Conservation (phyloP, 106 monocot genomes). For the Allium fistulosum region DNA sequence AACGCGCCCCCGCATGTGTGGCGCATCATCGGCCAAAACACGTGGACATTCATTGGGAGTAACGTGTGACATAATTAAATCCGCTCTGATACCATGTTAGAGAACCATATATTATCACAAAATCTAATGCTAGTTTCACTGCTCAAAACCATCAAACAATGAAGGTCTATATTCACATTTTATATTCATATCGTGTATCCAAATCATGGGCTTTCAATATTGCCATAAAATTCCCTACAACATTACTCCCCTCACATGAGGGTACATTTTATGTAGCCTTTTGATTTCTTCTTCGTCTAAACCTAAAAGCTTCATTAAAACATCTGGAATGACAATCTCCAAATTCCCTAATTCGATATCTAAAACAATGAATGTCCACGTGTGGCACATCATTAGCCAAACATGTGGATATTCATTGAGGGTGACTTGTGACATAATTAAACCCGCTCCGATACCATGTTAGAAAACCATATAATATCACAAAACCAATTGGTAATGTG, state of each 20-base stretch:
- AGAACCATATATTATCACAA: slow-evolving; percentile 35
- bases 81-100: too few relatives aligned
- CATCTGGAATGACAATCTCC: slow-evolving; percentile 40
- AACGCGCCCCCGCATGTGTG: too few relatives aligned
- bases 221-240: slow-evolving; percentile 43
- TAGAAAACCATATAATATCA: too few relatives aligned
- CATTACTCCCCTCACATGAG: slow-evolving; percentile 65
- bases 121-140: slow-evolving; percentile 25
- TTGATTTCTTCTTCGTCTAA: slow-evolving; percentile 22
- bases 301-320: slow-evolving; percentile 25
- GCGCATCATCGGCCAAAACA: too few relatives aligned
- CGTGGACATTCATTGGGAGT: too few relatives aligned
- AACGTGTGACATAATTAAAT: too few relatives aligned
- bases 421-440: too few relatives aligned
- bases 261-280: slow-evolving; percentile 16
- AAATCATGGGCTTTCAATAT: slow-evolving; percentile 46
- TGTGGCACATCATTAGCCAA: too few relatives aligned
- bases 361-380: slow-evolving; percentile 31
- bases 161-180: slow-evolving; percentile 23
- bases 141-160: slow-evolving; percentile 26
- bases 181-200: slow-evolving; percentile 27
- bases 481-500: too few relatives aligned
- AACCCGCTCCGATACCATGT: too few relatives aligned
- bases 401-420: too few relatives aligned
- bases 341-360: slow-evolving; percentile 38